phyloP scores from a whole-genome alignment of 257 asterid genomes.

The Salvia rosmarinus region DNA sequence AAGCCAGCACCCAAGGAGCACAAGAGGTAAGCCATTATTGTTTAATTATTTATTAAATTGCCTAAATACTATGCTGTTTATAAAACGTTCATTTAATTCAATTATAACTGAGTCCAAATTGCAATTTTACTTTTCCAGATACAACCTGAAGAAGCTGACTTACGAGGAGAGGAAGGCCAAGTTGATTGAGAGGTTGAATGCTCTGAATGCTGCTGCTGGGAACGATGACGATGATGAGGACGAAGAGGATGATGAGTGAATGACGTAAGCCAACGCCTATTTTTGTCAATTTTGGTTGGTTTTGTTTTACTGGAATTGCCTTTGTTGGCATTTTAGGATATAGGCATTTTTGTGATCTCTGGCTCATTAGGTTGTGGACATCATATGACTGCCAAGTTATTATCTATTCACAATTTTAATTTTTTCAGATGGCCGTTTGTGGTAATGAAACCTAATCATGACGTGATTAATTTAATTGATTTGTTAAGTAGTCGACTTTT shows the following conservation, averaged over 20 bases:
- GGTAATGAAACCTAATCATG: background rate
- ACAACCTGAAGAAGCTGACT: conserved; percentile 64
- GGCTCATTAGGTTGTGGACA: conserved; percentile 6
- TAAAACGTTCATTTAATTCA: background rate
- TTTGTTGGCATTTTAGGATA: conserved; percentile 2
- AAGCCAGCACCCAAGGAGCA: conserved; percentile 64
- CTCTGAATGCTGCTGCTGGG: conserved; percentile 65
- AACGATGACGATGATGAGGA: conserved; percentile 54
- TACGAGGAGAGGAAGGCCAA: conserved; percentile 61
- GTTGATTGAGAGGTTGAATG: conserved; percentile 74
- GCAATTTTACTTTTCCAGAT: conserved; percentile 41
- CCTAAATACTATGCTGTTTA: too few species aligned
- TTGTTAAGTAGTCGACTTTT: background rate
- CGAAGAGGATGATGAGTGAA: conserved; percentile 52
- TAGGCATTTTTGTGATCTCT: background rate
- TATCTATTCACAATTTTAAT: conserved; percentile 1
- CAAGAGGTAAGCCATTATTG: conserved; percentile 50
- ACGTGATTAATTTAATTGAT: background rate
- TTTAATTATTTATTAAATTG: background rate
- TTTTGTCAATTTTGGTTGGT: conserved; percentile 32
- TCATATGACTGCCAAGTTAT: too few species aligned
- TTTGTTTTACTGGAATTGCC: conserved; percentile 15
- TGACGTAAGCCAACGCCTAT: background rate
- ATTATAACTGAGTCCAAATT: background rate
- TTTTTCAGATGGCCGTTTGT: background rate